Conservation (phyloP, 208 protist genomes). For the Acanthamoeba triangularis region DNA sequence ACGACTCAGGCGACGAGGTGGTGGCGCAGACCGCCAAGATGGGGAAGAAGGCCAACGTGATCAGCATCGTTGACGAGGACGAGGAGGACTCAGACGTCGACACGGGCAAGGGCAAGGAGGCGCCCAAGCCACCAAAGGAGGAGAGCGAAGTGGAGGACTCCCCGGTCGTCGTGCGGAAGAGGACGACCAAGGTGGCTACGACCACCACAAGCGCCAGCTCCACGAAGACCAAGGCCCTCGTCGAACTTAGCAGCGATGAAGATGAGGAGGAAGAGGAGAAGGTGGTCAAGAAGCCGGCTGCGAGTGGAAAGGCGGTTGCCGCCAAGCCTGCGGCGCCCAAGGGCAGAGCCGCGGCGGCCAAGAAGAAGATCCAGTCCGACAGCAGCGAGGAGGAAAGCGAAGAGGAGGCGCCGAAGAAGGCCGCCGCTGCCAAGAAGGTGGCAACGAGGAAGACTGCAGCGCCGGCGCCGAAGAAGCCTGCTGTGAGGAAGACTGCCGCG, state of each 20-base stretch:
- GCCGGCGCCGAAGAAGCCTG: neutral
- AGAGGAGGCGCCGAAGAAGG: neutral
- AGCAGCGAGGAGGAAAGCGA: slow-evolving; percentile 23
- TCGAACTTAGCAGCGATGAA: slow-evolving; percentile 37
- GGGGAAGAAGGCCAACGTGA: slow-evolving; percentile 14
- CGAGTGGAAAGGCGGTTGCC: neutral
- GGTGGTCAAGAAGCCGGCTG: slow-evolving; percentile 7
- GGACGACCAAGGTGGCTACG: neutral
- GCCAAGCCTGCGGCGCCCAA: neutral
- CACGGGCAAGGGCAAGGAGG: slow-evolving; percentile 35
- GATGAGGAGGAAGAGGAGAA: neutral
- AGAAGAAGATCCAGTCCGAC: slow-evolving; percentile 3
- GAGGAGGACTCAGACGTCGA: neutral
- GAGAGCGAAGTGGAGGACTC: slow-evolving; percentile 56
- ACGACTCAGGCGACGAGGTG: slow-evolving; percentile 58
- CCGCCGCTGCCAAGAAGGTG: neutral
- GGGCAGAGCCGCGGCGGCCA: neutral
- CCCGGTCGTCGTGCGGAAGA: slow-evolving; percentile 21
- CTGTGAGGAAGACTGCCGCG: neutral
- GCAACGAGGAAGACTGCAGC: neutral
- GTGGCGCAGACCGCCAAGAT: slow-evolving; percentile 43
- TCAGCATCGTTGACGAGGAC: neutral
- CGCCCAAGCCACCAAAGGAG: neutral
- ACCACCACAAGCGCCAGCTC: neutral
- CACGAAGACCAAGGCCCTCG: slow-evolving; percentile 16